A percentile compares a stretch with the other conserved stretches of the same genome.
phyloP scores from a whole-genome alignment of 768 basidiomycete species.

The Phaffia australis region DNA sequence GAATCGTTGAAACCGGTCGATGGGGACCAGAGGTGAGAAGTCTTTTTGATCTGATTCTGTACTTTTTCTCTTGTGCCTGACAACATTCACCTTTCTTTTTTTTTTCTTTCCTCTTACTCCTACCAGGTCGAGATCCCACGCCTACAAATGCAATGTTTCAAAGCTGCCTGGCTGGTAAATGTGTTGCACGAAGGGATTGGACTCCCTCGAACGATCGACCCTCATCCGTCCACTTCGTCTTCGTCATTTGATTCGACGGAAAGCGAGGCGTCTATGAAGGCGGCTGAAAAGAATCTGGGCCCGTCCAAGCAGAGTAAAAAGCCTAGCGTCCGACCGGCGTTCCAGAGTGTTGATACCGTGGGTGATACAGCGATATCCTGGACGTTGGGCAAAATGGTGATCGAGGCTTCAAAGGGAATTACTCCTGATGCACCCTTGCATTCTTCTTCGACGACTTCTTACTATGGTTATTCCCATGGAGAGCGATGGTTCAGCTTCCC shows the following conservation, averaged over 20 bases:
- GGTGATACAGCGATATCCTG: conserved; percentile 89
- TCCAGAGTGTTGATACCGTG: conserved; percentile 87
- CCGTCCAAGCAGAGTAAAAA: conserved; percentile 29
- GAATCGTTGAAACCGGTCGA: conserved; percentile 18
- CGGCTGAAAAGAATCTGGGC: conserved; percentile 70
- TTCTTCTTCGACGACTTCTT: not conserved
- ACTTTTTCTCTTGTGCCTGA: conserved; percentile 47
- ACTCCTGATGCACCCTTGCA: not conserved
- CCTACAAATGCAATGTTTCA: conserved; percentile 97
- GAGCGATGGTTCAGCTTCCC: conserved; percentile 6
- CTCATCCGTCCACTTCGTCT: conserved; percentile 38
- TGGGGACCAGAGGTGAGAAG: conserved; percentile 47
- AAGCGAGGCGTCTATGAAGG: conserved; percentile 62
- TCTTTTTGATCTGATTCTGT: conserved; percentile 57
- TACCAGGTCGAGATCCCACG: conserved; percentile 63
- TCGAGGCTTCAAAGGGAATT: conserved; percentile 54
- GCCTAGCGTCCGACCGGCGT: conserved; percentile 47
- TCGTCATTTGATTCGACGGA: conserved; percentile 32
- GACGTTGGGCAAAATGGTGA: conserved; percentile 98
- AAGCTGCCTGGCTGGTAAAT: conserved; percentile 95
- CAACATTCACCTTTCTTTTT: not conserved
- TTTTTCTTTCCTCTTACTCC: not conserved
- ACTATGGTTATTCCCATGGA: no score
- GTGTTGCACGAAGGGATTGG: conserved; percentile 93
- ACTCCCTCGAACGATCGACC: conserved; percentile 79